Base-by-base conservation (phyloP, 257 asterid species). In the Solanum chiquidenum region DNA sequence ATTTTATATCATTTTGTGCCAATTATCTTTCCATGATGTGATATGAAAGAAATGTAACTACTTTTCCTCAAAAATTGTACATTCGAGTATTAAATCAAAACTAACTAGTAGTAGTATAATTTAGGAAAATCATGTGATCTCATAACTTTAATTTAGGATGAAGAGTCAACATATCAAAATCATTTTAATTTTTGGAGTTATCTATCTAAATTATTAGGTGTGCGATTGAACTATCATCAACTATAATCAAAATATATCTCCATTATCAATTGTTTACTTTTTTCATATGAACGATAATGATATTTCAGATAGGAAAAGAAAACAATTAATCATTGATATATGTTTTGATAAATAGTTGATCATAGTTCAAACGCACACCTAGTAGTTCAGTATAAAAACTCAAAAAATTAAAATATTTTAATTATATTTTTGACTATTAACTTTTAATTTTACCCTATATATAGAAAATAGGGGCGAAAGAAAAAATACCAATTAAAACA, bases 191-290 rank as follows among this genome's bases (percentile, higher is more conserved):
- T 52, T 52, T 16, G 2, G 60, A 52, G 23, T 52, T 52, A 7
- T 20, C 9, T 7, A n/a, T 10, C 1, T 62, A 5, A 10, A 62
- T n/a, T 62, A 62, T 62, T n/a, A 11, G 16, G 71, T 10, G 6
- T 4, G 33, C 7, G 2, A 62, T 25, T n/a, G 2, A 11, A 62
- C 8, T 62, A n/a, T n/a, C 14, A 62, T 21, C 5, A 20, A 7
- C 0, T 58, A 20, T 58, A 7, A 20, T 20, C 0, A 58, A 58
- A 7, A 7, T 1, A 21, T 0, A 58, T 20, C 0, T 58, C 0
- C 21, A 58, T 11, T 58, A 58, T 58, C 1, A 58, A 21, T 21
- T 58, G 5, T 7, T 58, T 0, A 7, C 4, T 21, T 21, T 58
- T 58, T 20, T 3, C 12, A 58, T 58, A 20, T 1, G 12, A 2